Evolutionary conservation across 1,139 yeast species (phyloP).

Genomic region (Yamadazyma triangularis): DNA sequence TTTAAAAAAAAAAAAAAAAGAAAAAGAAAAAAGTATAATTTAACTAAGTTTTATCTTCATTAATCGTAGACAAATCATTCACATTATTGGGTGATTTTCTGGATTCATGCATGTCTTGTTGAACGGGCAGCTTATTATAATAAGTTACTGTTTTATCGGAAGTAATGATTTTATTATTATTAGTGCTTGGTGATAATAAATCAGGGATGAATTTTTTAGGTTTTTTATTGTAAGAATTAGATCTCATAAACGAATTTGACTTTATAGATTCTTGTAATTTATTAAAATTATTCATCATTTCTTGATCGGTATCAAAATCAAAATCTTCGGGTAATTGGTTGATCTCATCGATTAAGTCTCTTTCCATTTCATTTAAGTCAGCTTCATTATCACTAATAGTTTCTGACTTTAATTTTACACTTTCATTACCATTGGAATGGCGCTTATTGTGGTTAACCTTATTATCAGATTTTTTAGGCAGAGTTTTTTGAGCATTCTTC

Average conservation of each 20-base stretch:
- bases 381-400: slow-evolving; percentile 7
- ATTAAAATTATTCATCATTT: slow-evolving; percentile 9
- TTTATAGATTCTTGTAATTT: slow-evolving; percentile 9
- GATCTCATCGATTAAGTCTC: slow-evolving; percentile 47
- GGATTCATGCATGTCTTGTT: too few relatives aligned
- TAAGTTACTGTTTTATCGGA: slow-evolving; percentile 55
- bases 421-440: not conserved
- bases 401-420: not conserved
- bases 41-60: slow-evolving; percentile 5
- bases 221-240: slow-evolving; percentile 35
- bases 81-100: not conserved
- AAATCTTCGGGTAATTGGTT: slow-evolving; percentile 58
- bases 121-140: slow-evolving; percentile 23
- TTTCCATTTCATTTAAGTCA: slow-evolving; percentile 22
- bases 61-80: slow-evolving; percentile 9
- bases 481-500: slow-evolving; percentile 11
- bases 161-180: slow-evolving; percentile 44
- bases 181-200: slow-evolving; percentile 1
- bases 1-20: not conserved
- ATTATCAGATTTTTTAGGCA: not conserved
- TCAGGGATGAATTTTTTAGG: slow-evolving; percentile 25
- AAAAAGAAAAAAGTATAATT: not conserved
- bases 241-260: slow-evolving; percentile 17
- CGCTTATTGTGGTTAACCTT: not conserved
- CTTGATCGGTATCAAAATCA: slow-evolving; percentile 38